These are phyloP conservation scores for Kodamaea laetipori DNA, from an alignment of 805 yeast genomes.

Conservation along the genomic window DNA sequence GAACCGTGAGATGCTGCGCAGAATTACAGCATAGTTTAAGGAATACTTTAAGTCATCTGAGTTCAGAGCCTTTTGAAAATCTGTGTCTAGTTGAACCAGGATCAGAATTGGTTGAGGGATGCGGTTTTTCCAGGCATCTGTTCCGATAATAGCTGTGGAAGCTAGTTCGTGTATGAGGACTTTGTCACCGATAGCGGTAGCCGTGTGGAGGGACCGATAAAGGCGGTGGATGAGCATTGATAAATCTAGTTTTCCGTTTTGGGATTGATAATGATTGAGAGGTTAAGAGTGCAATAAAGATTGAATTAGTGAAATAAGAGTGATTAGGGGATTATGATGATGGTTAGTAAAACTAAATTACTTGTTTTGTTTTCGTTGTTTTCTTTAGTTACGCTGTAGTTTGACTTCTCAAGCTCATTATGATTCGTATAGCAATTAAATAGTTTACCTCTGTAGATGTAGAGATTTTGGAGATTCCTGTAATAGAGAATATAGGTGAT, in stretches of 20 bases:
- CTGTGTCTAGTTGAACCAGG: slow-evolving; percentile 62
- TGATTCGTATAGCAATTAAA: too few relatives aligned
- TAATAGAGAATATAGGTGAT: too few relatives aligned
- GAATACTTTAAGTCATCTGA: slow-evolving; percentile 82
- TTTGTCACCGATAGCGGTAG: slow-evolving; percentile 24
- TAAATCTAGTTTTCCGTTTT: not conserved
- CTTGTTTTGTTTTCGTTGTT: too few relatives aligned
- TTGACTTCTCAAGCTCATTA: too few relatives aligned
- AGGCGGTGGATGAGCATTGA: slow-evolving; percentile 6
- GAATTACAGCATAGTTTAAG: slow-evolving; percentile 83
- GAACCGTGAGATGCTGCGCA: slow-evolving; percentile 59
- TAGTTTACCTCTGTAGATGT: too few relatives aligned
- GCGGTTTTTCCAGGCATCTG: slow-evolving; percentile 73
- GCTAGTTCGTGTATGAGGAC: slow-evolving; percentile 58
- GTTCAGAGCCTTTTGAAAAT: slow-evolving; percentile 70
- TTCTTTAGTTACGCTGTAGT: too few relatives aligned
- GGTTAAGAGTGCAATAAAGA: too few relatives aligned
- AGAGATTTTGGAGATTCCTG: too few relatives aligned
- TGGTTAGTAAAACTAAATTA: not conserved
- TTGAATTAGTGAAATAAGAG: too few relatives aligned
- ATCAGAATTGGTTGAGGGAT: slow-evolving; percentile 66
- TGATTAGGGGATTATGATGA: too few relatives aligned
- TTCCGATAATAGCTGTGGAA: slow-evolving; percentile 65
- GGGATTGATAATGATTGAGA: not conserved
- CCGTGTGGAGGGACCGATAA: slow-evolving; percentile 2